Percentiles rank a stretch among this genome's conserved stretches.
Conservation (phyloP, 768 basidiomycete species). For the Lanmaoa rubissima region DNA sequence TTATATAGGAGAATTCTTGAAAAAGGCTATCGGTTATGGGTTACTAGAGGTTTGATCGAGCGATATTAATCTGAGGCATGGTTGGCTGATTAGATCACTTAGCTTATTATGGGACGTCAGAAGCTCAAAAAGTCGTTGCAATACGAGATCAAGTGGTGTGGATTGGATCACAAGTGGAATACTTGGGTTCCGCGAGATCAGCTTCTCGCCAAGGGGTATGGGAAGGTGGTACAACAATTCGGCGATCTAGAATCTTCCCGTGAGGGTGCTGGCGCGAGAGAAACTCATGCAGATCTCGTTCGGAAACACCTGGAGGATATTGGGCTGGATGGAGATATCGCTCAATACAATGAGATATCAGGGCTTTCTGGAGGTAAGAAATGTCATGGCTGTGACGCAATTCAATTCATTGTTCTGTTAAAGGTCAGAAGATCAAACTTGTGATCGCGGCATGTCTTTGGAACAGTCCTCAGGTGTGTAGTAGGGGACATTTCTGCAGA, state of each 20-base stretch:
- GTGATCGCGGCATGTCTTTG: slow-evolving; percentile 94
- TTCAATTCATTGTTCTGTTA: slow-evolving; percentile 13
- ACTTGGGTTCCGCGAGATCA: slow-evolving; percentile 91
- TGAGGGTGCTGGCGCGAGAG: slow-evolving; percentile 90
- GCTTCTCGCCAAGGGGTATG: slow-evolving; percentile 81
- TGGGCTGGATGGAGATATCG: slow-evolving; percentile 95
- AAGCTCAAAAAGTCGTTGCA: slow-evolving; percentile 95
- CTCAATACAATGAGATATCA: slow-evolving; percentile 95
- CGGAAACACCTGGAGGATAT: slow-evolving; percentile 94
- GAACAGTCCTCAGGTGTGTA: slow-evolving; percentile 85
- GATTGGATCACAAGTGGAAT: slow-evolving; percentile 82
- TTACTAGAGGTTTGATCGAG: slow-evolving; percentile 69
- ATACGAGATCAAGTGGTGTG: slow-evolving; percentile 89
- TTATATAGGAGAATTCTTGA: no score
- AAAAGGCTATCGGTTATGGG: no score
- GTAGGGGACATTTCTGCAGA: not conserved
- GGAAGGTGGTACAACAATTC: slow-evolving; percentile 88
- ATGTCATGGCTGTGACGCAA: slow-evolving; percentile 10
- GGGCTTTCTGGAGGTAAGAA: slow-evolving; percentile 85
- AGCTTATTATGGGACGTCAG: slow-evolving; percentile 91
- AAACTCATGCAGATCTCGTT: slow-evolving; percentile 77
- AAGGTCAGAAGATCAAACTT: slow-evolving; percentile 95
- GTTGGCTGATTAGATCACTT: slow-evolving; percentile 15
- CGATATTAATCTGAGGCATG: slow-evolving; percentile 8
- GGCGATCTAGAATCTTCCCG: slow-evolving; percentile 95